Evolutionary conservation across 495 filamentous ascomycete genomes (phyloP), one percentile per base, ranked within the genome.

Genomic region (Penicillium paradoxum): DNA sequence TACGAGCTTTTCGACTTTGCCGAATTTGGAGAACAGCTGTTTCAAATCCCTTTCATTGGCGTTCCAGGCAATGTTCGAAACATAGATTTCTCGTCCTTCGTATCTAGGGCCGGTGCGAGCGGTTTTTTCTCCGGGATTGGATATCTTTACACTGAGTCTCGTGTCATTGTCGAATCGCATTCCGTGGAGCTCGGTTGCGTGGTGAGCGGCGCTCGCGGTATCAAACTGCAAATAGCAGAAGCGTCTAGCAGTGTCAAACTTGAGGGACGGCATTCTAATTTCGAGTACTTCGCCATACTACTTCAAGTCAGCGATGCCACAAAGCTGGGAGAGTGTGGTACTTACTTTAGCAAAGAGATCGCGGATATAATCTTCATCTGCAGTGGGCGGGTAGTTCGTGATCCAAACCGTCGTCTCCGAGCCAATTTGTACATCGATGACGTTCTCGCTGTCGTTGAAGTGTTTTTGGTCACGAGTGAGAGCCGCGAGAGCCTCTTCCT

Each of bases 201-300:
- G 77, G 18, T 79, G 74, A 1, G 90, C 88, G 19, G 80, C 77
- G 4, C 73, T 75, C 2, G 81, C 65, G 30, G 81, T 82, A 34
- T 83, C 76, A 67, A 96, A 97, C 40, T 95, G 88, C 7, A 96
- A 77, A 64, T 98, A 98, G 69, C 90, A 96, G 71, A 98, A 98
- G 5, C 92, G 85, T 27, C 93, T 87, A 59, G 85, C 83, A 6
- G 86, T 88, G 58, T 96, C 88, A 64, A 77, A 90, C 68, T 92
- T 92, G 40, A 98, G 81, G 36, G 88, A 93, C 6, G 93, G 93
- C 64, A 92, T 92, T 11, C 93, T 88, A 46, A 98, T 76, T 61
- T 86, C 88, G 47, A 91, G 74, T 49, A 98, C 84, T 30, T 91
- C 83, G 45, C 93, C 92, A 62, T 79, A 90, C 73, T 82, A 57